Evolutionary conservation across 257 asterid species (phyloP).

Genomic region (Cynanchum wilfordii): DNA sequence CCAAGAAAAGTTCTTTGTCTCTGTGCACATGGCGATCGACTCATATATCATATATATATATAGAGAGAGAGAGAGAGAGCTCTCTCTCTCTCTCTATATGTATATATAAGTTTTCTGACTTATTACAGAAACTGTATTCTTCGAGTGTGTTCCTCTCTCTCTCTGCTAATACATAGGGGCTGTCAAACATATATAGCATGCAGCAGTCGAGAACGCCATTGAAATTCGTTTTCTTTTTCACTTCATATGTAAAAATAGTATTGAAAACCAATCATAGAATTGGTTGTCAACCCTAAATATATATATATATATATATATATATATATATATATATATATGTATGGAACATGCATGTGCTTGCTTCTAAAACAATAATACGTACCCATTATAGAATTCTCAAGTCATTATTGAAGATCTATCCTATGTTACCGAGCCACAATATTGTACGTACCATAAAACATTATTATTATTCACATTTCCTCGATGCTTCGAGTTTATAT

Average conservation of each 20-base stretch:
- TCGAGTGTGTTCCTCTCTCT: too few species aligned
- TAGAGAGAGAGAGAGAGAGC: not conserved
- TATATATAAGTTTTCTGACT: not conserved
- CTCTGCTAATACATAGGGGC: not conserved
- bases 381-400: slow-evolving; percentile 22
- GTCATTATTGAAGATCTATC: slow-evolving; percentile 3
- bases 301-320: not conserved
- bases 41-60: too few species aligned
- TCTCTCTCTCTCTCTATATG: too few species aligned
- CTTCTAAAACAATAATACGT: slow-evolving; percentile 21
- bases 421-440: not conserved
- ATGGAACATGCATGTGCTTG: slow-evolving; percentile 33
- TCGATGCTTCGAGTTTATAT: too few species aligned
- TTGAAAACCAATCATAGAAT: not conserved
- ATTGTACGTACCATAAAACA: too few species aligned
- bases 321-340: not conserved
- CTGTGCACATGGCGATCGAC: not conserved
- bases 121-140: not conserved
- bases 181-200: not conserved
- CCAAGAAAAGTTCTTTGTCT: slow-evolving; percentile 1
- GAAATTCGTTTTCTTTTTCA: not conserved
- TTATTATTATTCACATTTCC: too few species aligned
- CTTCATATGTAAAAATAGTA: not conserved
- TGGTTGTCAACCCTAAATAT: not conserved
- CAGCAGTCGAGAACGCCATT: not conserved